Evolutionary conservation across 805 yeast species (phyloP).

Genomic region (Clavispora phyllophila): DNA sequence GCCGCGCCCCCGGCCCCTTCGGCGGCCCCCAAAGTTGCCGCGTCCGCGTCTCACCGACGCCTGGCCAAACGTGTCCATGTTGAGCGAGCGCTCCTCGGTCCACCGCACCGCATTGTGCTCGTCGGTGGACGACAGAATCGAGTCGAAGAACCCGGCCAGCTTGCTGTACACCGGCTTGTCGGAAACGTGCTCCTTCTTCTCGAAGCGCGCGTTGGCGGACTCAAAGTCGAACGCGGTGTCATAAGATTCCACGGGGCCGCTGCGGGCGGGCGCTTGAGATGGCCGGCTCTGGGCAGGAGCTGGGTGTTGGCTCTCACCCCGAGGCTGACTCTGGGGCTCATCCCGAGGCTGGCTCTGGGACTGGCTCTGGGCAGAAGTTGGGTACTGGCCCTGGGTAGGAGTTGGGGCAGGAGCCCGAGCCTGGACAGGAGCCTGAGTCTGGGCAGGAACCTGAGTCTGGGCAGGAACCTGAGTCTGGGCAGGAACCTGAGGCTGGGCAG

Average conservation of each 20-base stretch:
- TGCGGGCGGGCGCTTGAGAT: not conserved
- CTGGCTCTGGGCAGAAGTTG: no score
- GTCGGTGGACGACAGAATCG: constrained; percentile 63
- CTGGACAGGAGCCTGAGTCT: no score
- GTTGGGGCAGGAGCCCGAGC: no score
- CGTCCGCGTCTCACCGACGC: constrained; percentile 38
- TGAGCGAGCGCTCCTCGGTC: constrained; percentile 66
- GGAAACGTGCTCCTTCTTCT: constrained; percentile 41
- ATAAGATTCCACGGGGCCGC: constrained; percentile 12
- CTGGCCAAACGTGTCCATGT: constrained; percentile 83
- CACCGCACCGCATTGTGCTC: constrained; percentile 53
- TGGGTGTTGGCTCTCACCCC: no score
- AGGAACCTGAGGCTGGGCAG: constrained; percentile 1
- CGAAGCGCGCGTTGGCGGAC: constrained; percentile 66
- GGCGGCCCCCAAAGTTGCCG: constrained; percentile 24
- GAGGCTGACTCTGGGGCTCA: no score
- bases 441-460: no score
- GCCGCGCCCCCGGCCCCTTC: constrained; percentile 36
- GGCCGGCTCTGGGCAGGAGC: no score
- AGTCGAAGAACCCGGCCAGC: constrained; percentile 83
- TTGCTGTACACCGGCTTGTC: constrained; percentile 55
- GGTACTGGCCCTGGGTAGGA: no score
- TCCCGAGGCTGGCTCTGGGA: no score
- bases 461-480: no score
- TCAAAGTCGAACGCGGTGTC: constrained; percentile 71